phyloP scores from a whole-genome alignment of 108 stramenopile genomes.

The Parmales sp. region DNA sequence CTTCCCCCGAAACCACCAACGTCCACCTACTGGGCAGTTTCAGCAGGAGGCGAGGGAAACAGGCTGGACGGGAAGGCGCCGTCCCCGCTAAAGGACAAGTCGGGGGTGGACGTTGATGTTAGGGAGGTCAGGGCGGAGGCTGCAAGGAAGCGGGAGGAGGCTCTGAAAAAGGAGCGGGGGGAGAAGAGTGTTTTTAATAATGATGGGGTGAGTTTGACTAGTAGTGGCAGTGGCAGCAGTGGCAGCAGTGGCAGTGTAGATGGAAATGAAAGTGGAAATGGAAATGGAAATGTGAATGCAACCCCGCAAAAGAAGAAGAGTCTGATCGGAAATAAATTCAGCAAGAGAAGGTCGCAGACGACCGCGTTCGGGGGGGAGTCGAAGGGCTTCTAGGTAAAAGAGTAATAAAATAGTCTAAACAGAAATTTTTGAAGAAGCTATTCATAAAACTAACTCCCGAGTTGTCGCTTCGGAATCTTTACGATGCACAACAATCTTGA shows the following conservation, averaged over 20 bases:
- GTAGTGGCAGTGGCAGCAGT: no score
- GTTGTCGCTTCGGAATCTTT: no score
- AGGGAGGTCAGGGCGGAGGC: slow-evolving; percentile 62
- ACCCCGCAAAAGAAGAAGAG: neutral
- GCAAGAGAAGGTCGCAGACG: neutral
- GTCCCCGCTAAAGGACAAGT: slow-evolving; percentile 52
- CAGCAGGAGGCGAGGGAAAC: slow-evolving; percentile 58
- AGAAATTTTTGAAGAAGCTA: no score
- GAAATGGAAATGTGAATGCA: neutral
- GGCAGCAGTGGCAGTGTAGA: no score
- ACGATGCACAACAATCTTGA: no score
- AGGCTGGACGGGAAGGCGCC: slow-evolving; percentile 69
- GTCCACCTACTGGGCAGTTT: slow-evolving; percentile 75
- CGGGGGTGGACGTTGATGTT: slow-evolving; percentile 64
- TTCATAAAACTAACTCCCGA: no score
- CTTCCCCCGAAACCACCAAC: slow-evolving; percentile 55
- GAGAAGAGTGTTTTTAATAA: no score
- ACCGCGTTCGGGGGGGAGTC: neutral
- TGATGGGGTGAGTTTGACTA: no score
- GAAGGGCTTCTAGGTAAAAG: no score
- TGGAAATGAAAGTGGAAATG: neutral
- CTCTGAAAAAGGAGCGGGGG: slow-evolving; percentile 24
- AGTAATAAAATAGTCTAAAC: no score
- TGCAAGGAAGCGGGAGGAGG: slow-evolving; percentile 51
- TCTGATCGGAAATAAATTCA: neutral